Evolutionary conservation across 148 eudicot genomes (phyloP).

Genomic region (Persicaria maculosa): DNA sequence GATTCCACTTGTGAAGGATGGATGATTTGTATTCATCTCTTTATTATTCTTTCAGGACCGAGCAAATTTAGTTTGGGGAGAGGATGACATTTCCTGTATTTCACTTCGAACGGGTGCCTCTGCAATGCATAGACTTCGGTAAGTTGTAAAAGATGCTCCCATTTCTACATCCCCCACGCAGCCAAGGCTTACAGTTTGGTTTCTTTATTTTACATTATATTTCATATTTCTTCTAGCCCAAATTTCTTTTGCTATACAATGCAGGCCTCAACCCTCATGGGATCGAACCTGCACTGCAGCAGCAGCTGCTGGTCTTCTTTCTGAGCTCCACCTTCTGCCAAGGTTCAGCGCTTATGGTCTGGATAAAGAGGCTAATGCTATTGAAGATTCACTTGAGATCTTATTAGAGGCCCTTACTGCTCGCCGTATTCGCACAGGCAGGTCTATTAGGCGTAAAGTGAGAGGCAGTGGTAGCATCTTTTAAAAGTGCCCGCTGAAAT

Average conservation of each 20-base stretch:
- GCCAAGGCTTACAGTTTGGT: not conserved
- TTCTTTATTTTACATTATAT: constrained; percentile 6
- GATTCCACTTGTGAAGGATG: not conserved
- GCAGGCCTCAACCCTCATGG: constrained; percentile 95
- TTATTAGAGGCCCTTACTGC: constrained; percentile 63
- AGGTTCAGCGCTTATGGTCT: constrained; percentile 45
- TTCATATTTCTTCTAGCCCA: not conserved
- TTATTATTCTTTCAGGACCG: constrained; percentile 37
- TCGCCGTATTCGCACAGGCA: constrained; percentile 76
- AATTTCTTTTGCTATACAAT: not conserved
- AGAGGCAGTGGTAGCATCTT: constrained; percentile 40
- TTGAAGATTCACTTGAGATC: constrained; percentile 56
- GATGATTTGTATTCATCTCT: not conserved
- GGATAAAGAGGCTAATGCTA: constrained; percentile 58
- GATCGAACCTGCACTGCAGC: constrained; percentile 98
- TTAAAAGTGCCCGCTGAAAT: constrained; percentile 17
- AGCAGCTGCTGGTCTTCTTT: constrained; percentile 77
- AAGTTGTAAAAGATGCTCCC: constrained; percentile 11
- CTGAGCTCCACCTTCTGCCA: constrained; percentile 59
- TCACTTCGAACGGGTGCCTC: constrained; percentile 77
- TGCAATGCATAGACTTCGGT: constrained; percentile 93
- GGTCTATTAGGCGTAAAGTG: constrained; percentile 67
- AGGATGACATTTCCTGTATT: constrained; percentile 54
- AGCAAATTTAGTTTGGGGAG: constrained; percentile 70
- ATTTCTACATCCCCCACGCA: not conserved